Conservation (phyloP, 306 rosid genomes). For the Cucurbita pepo region DNA sequence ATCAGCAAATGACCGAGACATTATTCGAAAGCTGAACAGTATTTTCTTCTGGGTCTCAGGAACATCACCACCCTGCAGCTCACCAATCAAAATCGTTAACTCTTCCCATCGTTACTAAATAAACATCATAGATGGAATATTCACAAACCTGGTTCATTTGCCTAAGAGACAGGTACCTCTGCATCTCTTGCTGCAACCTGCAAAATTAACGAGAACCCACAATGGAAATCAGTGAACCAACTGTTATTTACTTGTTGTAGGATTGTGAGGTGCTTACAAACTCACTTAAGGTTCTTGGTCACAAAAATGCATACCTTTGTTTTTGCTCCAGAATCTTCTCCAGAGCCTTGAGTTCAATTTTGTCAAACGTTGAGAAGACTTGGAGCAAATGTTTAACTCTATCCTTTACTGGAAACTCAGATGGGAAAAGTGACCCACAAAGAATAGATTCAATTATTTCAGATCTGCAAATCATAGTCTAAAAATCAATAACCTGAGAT, state of each 20-base stretch:
- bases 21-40: slow-evolving; percentile 56
- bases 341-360: slow-evolving; percentile 91
- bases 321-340: slow-evolving; percentile 95
- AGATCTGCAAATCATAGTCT: slow-evolving; percentile 46
- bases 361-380: slow-evolving; percentile 62
- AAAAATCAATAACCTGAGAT: slow-evolving; percentile 5
- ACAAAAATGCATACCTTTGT: slow-evolving; percentile 48
- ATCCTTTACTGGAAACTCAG: slow-evolving; percentile 42
- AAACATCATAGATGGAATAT: slow-evolving; percentile 8
- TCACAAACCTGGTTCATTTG: slow-evolving; percentile 60
- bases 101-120: slow-evolving; percentile 5
- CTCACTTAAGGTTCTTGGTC: slow-evolving; percentile 10
- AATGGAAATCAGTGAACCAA: slow-evolving; percentile 18
- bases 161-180: slow-evolving; percentile 68
- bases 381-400: slow-evolving; percentile 72
- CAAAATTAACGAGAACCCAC: slow-evolving; percentile 26
- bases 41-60: slow-evolving; percentile 68
- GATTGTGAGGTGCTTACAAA: slow-evolving; percentile 8
- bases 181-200: slow-evolving; percentile 99
- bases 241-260: slow-evolving; percentile 17
- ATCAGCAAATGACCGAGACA: slow-evolving; percentile 83
- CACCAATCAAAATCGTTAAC: slow-evolving; percentile 21
- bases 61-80: slow-evolving; percentile 70
- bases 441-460: slow-evolving; percentile 77
- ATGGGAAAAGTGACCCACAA: slow-evolving; percentile 71